Evolutionary conservation across 2,329 filamentous ascomycete species (phyloP).

Genomic region (Aspergillus ruber): DNA sequence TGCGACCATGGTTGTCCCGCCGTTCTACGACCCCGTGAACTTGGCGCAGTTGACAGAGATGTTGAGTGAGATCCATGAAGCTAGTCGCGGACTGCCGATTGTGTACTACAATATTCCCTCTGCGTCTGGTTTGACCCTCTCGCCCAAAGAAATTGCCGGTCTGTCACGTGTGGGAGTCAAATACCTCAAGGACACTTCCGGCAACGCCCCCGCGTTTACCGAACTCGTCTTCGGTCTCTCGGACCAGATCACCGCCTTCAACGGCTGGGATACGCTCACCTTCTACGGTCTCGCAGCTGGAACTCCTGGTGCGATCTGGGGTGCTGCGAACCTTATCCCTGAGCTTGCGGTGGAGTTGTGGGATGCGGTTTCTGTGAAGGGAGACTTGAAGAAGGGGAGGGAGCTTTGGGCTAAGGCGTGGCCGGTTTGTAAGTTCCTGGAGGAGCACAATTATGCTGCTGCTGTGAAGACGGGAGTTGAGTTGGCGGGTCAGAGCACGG

Average conservation of each 20-base stretch:
- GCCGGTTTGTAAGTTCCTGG: conserved; percentile 47
- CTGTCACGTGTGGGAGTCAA: conserved; percentile 43
- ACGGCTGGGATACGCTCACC: conserved; percentile 50
- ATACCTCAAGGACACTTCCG: conserved; percentile 49
- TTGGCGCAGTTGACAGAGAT: conserved; percentile 35
- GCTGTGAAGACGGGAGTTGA: conserved; percentile 48
- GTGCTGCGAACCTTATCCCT: conserved; percentile 46
- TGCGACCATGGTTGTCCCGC: conserved; percentile 46
- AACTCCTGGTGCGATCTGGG: conserved; percentile 47
- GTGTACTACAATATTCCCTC: conserved; percentile 50
- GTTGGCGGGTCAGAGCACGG: conserved; percentile 40
- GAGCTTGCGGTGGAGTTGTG: conserved; percentile 45
- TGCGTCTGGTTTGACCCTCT: conserved; percentile 39
- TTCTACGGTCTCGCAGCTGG: conserved; percentile 49
- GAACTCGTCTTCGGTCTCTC: conserved; percentile 42
- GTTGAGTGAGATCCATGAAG: conserved; percentile 37
- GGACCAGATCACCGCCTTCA: conserved; percentile 43
- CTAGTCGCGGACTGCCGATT: conserved; percentile 36
- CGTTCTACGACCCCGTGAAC: conserved; percentile 44
- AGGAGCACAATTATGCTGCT: conserved; percentile 43
- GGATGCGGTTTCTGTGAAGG: conserved; percentile 40
- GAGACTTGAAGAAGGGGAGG: conserved; percentile 38
- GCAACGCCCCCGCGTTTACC: conserved; percentile 45
- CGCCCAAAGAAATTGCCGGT: conserved; percentile 38
- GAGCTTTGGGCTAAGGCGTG: conserved; percentile 46